Evolutionary conservation across 331 rosid species (phyloP).

Genomic region (Prunus yedoensis): DNA sequence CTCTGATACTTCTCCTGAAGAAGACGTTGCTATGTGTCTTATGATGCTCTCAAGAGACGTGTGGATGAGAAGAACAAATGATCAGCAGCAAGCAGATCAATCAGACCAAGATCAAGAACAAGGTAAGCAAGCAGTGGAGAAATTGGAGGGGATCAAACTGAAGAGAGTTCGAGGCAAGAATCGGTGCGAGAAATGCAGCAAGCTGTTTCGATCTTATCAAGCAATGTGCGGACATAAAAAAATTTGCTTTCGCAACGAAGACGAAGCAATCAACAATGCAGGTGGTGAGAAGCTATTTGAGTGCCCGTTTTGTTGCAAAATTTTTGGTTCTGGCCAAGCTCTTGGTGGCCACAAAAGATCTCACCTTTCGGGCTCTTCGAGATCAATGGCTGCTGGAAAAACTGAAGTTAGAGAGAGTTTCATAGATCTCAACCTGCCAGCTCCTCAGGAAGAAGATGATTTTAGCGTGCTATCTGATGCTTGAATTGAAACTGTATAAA

Average conservation of each 20-base stretch:
- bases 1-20: conserved; percentile 63
- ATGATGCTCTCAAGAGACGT: conserved; percentile 78
- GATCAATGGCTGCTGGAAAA: neutral
- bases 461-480: conserved; percentile 61
- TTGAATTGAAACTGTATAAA: neutral
- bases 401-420: conserved; percentile 24
- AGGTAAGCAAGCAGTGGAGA: neutral
- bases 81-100: conserved; percentile 7
- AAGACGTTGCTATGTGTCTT: conserved; percentile 73
- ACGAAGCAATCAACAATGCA: conserved; percentile 21
- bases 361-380: conserved; percentile 45
- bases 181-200: conserved; percentile 46
- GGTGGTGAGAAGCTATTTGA: conserved; percentile 44
- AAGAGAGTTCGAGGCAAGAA: conserved; percentile 39
- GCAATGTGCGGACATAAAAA: conserved; percentile 63
- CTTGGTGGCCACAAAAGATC: conserved; percentile 95
- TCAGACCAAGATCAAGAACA: conserved; percentile 14
- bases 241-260: conserved; percentile 41
- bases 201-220: conserved; percentile 57
- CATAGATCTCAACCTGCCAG: conserved; percentile 77
- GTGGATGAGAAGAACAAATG: conserved; percentile 36
- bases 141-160: conserved; percentile 34
- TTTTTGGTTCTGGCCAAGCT: conserved; percentile 86
- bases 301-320: conserved; percentile 69
- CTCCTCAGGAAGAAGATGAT: conserved; percentile 54